phyloP scores from a whole-genome alignment of 2,329 filamentous ascomycete species.

The Penicillium sp. region DNA sequence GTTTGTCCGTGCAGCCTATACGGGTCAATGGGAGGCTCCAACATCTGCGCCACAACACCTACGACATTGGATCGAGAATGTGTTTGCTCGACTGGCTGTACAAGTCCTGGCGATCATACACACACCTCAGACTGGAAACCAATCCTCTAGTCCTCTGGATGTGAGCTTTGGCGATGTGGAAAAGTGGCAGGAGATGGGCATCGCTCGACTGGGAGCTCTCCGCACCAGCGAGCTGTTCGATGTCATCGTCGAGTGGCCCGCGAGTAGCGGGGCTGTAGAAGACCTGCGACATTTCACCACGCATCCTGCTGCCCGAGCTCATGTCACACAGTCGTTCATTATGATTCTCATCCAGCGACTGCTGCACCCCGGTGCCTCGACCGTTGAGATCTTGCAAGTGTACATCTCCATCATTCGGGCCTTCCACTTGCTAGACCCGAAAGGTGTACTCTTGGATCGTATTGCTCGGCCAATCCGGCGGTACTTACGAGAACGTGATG shows the following conservation, averaged over 20 bases:
- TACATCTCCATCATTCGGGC: slow-evolving; percentile 72
- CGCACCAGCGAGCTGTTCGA: slow-evolving; percentile 65
- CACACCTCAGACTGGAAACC: slow-evolving; percentile 31
- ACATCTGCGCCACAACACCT: slow-evolving; percentile 57
- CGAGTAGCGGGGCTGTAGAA: slow-evolving; percentile 63
- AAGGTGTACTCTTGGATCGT: slow-evolving; percentile 70
- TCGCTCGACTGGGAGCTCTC: slow-evolving; percentile 61
- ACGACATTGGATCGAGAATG: slow-evolving; percentile 61
- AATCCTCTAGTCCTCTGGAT: slow-evolving; percentile 35
- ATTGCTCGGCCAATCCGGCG: slow-evolving; percentile 68
- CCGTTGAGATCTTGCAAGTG: slow-evolving; percentile 68
- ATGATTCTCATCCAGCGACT: slow-evolving; percentile 60
- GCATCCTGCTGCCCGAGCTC: slow-evolving; percentile 59
- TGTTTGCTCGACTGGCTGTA: slow-evolving; percentile 59
- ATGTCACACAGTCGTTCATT: slow-evolving; percentile 62
- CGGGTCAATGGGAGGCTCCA: slow-evolving; percentile 62
- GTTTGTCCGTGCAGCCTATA: slow-evolving; percentile 62
- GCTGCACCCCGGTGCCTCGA: slow-evolving; percentile 68
- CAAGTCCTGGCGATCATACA: slow-evolving; percentile 54
- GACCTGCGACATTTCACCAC: slow-evolving; percentile 65
- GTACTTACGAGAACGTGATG: slow-evolving; percentile 68
- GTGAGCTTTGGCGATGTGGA: slow-evolving; percentile 53
- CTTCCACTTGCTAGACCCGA: slow-evolving; percentile 68
- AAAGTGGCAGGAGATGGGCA: slow-evolving; percentile 62
- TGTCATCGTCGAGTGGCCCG: slow-evolving; percentile 66